Conservation (phyloP, 192 early-diverging fungal genomes). For the Entomortierella lignicola region DNA sequence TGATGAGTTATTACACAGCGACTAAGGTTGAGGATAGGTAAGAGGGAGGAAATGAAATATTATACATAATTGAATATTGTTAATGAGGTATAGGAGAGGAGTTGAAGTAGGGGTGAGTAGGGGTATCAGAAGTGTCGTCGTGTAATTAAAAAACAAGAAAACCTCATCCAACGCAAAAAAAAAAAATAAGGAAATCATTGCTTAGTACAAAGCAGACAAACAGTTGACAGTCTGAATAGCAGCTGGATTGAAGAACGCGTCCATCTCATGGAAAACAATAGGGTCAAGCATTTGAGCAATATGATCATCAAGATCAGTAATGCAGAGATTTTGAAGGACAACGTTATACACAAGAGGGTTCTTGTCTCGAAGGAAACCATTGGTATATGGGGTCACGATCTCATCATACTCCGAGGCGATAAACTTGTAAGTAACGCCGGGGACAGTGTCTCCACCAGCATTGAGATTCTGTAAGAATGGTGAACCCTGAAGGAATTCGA, state of each 20-base stretch:
- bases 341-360: constrained; percentile 27
- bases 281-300: constrained; percentile 26
- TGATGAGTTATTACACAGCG: background rate
- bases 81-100: background rate
- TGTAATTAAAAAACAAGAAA: no score
- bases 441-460: constrained; percentile 47
- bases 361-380: constrained; percentile 26
- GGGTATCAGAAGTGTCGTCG: no score
- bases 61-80: background rate
- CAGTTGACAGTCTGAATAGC: constrained; percentile 42
- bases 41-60: no score
- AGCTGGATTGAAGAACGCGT: constrained; percentile 25
- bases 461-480: constrained; percentile 30
- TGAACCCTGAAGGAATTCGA: constrained; percentile 34
- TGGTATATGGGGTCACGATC: constrained; percentile 50
- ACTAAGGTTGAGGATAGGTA: no score
- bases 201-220: constrained; percentile 7
- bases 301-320: constrained; percentile 28
- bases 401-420: constrained; percentile 33
- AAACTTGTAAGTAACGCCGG: constrained; percentile 43
- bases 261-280: constrained; percentile 29
- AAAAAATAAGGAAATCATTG: no score
- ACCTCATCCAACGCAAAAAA: no score
- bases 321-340: constrained; percentile 37
- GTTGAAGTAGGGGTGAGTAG: background rate